Base-by-base conservation (phyloP, 2,329 filamentous ascomycete genomes). In the Nemania sp. region DNA sequence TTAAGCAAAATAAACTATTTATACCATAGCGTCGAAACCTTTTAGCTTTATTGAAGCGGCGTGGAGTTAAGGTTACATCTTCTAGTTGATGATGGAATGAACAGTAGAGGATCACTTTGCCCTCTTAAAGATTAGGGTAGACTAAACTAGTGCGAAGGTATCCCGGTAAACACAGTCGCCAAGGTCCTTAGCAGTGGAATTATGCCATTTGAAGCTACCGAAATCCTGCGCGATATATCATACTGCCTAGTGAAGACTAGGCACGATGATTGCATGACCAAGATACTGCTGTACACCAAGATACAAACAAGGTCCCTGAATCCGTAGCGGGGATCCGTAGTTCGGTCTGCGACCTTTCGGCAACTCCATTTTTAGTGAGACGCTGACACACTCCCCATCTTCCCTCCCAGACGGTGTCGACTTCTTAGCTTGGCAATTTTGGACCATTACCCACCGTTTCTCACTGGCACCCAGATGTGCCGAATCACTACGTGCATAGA, bases 251-350 rank as follows among this genome's bases (percentile, higher is more conserved):
- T 26, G 38, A 38, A 41, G 51, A 29, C 56, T 63, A 51, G 27
- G 15, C n/a, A 24, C 60, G 43, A 55, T 63, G 60, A 51, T 52
- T 56, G 41, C 60, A 51, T 56, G 52, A 26, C 15, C 41, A 56
- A 32, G 41, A 53, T 18, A 20, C 24, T 6, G 11, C 13, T 22
- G 3, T 27, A 51, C 20, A 27, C 5, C 11, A 27, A 10, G 10
- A 18, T 13, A 20, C 5, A 27, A 27, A 41, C 35, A 41, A 41
- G 35, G 54, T 45, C 15, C 18, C 22, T 22, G n/a, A 55, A 18
- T 38, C 38, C 27, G 35, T 26, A n/a, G 11, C 29, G n/a, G n/a
- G n/a, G n/a, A n/a, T n/a, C n/a, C n/a, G n/a, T n/a, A n/a, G n/a
- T 26, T 55, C 38, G 38, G 11, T 55, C 18, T 47, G 38, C 41